Evolutionary conservation across 2,329 filamentous ascomycete genomes (phyloP).

Genomic region (Aspergillus quadricinctus): DNA sequence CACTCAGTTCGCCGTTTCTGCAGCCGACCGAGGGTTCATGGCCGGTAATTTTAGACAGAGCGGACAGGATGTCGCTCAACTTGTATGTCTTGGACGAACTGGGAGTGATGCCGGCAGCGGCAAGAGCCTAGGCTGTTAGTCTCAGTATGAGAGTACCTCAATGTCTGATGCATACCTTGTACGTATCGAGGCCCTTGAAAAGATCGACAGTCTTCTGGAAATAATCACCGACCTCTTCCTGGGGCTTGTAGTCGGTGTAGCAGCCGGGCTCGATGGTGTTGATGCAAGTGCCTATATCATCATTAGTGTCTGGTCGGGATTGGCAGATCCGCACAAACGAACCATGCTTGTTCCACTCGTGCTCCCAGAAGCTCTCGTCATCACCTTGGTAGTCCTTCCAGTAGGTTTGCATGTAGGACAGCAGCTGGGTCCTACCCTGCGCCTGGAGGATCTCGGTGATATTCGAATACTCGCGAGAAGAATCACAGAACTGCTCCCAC

Average conservation of each 20-base stretch:
- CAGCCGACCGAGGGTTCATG: constrained; percentile 51
- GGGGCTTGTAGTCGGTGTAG: constrained; percentile 54
- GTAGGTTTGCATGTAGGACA: constrained; percentile 57
- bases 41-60: constrained; percentile 45
- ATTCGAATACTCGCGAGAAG: constrained; percentile 52
- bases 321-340: background rate
- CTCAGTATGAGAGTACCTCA: background rate
- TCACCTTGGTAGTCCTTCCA: constrained; percentile 55
- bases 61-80: constrained; percentile 47
- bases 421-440: constrained; percentile 47
- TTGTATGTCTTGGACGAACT: constrained; percentile 49
- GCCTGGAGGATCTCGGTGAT: constrained; percentile 52
- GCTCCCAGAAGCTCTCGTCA: constrained; percentile 60
- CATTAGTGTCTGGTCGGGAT: background rate
- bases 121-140: constrained; percentile 40
- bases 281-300: constrained; percentile 55
- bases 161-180: constrained; percentile 36
- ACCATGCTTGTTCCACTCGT: constrained; percentile 68
- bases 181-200: constrained; percentile 54
- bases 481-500: constrained; percentile 54
- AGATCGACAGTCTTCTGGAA: constrained; percentile 53
- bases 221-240: constrained; percentile 56
- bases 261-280: constrained; percentile 62
- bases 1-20: constrained; percentile 44
- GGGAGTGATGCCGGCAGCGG: constrained; percentile 53